These are phyloP conservation scores for Calvatia gigantea DNA, from an alignment of 768 basidiomycete genomes.

Conservation along the genomic window DNA sequence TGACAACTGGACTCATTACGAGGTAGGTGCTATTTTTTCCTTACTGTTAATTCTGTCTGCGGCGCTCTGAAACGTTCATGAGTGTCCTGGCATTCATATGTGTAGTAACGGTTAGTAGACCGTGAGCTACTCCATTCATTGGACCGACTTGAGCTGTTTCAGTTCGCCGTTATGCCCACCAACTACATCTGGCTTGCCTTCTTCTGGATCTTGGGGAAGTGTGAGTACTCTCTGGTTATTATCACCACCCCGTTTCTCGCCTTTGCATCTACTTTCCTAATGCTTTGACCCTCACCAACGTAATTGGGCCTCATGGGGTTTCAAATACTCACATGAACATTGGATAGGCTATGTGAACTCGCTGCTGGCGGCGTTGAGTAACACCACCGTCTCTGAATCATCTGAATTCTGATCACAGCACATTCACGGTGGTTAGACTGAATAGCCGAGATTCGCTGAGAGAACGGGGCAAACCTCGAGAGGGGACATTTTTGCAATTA, in stretches of 20 bases:
- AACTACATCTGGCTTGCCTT: constrained; percentile 46
- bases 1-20: constrained; percentile 42
- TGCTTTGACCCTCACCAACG: not conserved
- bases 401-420: constrained; percentile 1
- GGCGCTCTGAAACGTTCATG: constrained; percentile 1
- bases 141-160: not conserved
- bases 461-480: constrained; percentile 30
- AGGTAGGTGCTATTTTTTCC: constrained; percentile 24
- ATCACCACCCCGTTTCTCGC: constrained; percentile 4
- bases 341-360: constrained; percentile 48
- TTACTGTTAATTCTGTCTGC: not conserved
- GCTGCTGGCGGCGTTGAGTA: constrained; percentile 44
- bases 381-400: not conserved
- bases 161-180: constrained; percentile 45
- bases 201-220: constrained; percentile 51
- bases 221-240: constrained; percentile 25
- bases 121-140: constrained; percentile 3
- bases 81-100: constrained; percentile 39
- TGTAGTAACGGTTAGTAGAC: constrained; percentile 33
- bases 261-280: not conserved
- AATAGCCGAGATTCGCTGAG: constrained; percentile 47
- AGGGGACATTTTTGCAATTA: constrained; percentile 33
- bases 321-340: constrained; percentile 4
- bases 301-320: not conserved
- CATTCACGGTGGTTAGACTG: constrained; percentile 26